A percentile compares a stretch with the other conserved stretches of the same genome.
phyloP scores from a whole-genome alignment of 2,329 filamentous ascomycete species.

The Penicillium sp. region DNA sequence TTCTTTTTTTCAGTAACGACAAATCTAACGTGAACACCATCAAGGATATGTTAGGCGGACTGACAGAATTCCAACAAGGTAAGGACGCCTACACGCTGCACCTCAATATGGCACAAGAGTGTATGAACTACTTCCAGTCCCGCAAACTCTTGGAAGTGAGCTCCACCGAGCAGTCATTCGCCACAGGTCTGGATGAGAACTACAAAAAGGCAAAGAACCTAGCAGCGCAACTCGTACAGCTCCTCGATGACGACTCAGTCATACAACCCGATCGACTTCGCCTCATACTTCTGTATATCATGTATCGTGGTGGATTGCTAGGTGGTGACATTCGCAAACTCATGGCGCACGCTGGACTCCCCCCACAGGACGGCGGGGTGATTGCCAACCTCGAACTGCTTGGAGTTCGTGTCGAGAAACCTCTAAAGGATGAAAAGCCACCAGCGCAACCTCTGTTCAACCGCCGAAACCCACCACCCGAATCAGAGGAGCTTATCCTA shows the following conservation, averaged over 20 bases:
- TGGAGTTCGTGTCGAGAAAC: slow-evolving; percentile 69
- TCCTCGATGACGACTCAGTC: slow-evolving; percentile 83
- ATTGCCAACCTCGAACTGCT: slow-evolving; percentile 76
- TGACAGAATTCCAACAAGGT: slow-evolving; percentile 92
- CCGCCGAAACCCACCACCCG: slow-evolving; percentile 57
- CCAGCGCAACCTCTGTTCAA: slow-evolving; percentile 69
- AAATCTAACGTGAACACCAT: slow-evolving; percentile 82
- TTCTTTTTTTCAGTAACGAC: slow-evolving; percentile 51
- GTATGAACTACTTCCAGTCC: slow-evolving; percentile 88
- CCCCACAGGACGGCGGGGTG: slow-evolving; percentile 68
- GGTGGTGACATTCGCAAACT: slow-evolving; percentile 81
- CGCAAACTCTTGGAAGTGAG: slow-evolving; percentile 85
- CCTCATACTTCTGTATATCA: slow-evolving; percentile 78
- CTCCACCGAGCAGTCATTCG: slow-evolving; percentile 83
- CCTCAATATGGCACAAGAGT: slow-evolving; percentile 93
- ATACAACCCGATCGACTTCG: slow-evolving; percentile 73
- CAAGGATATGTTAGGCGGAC: slow-evolving; percentile 92
- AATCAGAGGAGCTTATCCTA: slow-evolving; percentile 77
- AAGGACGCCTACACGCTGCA: slow-evolving; percentile 95
- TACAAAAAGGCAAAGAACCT: slow-evolving; percentile 87
- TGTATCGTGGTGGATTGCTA: slow-evolving; percentile 84
- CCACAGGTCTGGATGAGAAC: slow-evolving; percentile 91
- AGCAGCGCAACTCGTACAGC: slow-evolving; percentile 76
- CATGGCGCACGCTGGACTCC: slow-evolving; percentile 77
- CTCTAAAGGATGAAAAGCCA: slow-evolving; percentile 74